Conservation (phyloP, 129 eudicot species). For the Lactuca saligna region DNA sequence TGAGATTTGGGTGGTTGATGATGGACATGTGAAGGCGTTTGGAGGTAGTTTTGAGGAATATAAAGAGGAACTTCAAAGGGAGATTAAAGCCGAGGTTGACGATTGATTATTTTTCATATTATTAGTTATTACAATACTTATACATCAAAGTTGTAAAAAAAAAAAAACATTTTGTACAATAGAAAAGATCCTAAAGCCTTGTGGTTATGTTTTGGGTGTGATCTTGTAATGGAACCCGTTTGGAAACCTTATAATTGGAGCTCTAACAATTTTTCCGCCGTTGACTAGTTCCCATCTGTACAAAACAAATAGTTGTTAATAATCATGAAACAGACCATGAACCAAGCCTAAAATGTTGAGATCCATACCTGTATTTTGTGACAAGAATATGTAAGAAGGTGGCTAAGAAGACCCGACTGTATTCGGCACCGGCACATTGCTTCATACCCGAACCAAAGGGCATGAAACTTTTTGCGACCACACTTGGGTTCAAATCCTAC, state of each 20-base stretch:
- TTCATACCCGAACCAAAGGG: constrained; percentile 64
- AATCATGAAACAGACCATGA: neutral
- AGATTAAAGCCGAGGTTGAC: constrained; percentile 54
- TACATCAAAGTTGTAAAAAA: neutral
- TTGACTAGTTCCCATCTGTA: constrained; percentile 45
- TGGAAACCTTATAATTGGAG: constrained; percentile 43
- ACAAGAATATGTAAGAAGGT: constrained; percentile 55
- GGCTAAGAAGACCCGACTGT: constrained; percentile 41
- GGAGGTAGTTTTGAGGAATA: constrained; percentile 51
- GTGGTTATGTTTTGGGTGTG: neutral
- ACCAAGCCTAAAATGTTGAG: no score
- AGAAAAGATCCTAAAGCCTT: neutral
- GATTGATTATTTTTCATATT: neutral
- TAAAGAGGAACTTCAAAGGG: constrained; percentile 52
- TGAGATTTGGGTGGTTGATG: constrained; percentile 56
- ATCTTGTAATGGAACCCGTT: constrained; percentile 52
- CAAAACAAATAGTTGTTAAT: neutral
- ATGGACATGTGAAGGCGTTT: constrained; percentile 41
- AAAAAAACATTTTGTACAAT: neutral
- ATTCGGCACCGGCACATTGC: constrained; percentile 72
- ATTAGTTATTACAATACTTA: no score
- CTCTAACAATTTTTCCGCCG: constrained; percentile 49
- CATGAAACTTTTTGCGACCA: constrained; percentile 48
- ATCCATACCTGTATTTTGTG: constrained; percentile 45
- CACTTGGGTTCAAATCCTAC: constrained; percentile 40